phyloP scores from a whole-genome alignment of 495 filamentous ascomycete genomes.

The Aspergillus sclerotioniger region DNA sequence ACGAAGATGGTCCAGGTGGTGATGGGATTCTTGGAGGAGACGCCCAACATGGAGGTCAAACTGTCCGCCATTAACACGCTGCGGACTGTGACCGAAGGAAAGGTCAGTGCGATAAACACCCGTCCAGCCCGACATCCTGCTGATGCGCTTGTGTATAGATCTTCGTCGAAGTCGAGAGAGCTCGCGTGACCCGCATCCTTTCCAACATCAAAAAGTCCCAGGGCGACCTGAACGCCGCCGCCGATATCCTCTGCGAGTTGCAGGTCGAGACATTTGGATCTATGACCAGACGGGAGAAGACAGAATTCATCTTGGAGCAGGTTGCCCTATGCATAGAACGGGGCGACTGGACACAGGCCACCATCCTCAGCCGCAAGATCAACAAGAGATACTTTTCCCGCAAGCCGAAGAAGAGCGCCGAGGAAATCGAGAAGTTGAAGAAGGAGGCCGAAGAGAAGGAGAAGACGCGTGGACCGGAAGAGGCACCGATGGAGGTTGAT shows the following conservation, averaged over 20 bases:
- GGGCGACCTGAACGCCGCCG: conserved; percentile 84
- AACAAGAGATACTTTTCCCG: conserved; percentile 86
- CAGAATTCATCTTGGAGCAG: conserved; percentile 95
- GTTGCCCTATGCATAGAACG: conserved; percentile 93
- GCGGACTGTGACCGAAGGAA: conserved; percentile 95
- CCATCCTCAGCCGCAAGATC: conserved; percentile 93
- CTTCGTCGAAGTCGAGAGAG: conserved; percentile 97
- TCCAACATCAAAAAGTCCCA: conserved; percentile 96
- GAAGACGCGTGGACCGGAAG: conserved; percentile 66
- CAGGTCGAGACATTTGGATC: conserved; percentile 99
- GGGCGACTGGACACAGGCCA: conserved; percentile 92
- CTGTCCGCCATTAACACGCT: conserved; percentile 90
- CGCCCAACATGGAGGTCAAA: conserved; percentile 79
- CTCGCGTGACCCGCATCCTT: conserved; percentile 88
- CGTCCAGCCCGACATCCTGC: background rate
- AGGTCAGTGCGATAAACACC: conserved; percentile 50
- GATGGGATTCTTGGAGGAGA: conserved; percentile 84
- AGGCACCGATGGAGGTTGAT: conserved; percentile 70
- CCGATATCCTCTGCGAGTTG: conserved; percentile 91
- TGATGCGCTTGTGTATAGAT: conserved; percentile 54
- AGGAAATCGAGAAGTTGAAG: conserved; percentile 84
- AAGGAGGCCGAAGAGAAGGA: conserved; percentile 79
- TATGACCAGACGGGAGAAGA: conserved; percentile 96
- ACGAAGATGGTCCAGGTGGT: conserved; percentile 98
- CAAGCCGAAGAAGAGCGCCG: conserved; percentile 83